A percentile compares a stretch with the other conserved stretches of the same genome.
phyloP scores from a whole-genome alignment of 257 asterid genomes.

The Solanum virginianum region DNA sequence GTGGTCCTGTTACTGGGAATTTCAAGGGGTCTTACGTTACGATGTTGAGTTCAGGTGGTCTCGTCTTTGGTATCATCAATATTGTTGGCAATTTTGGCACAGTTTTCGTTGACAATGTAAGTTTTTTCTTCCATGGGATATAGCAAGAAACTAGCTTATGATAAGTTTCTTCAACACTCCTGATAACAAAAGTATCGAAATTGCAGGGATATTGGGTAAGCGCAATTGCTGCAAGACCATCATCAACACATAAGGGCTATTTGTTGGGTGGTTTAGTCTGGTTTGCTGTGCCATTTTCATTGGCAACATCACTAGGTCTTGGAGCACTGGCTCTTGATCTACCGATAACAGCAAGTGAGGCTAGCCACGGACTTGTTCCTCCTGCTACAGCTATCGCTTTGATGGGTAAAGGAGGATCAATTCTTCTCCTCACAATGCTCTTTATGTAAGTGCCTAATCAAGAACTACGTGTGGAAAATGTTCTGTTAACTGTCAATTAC shows the following conservation, averaged over 20 bases:
- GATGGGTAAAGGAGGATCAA: slow-evolving; percentile 93
- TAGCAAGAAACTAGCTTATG: not conserved
- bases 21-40: slow-evolving; percentile 73
- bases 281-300: slow-evolving; percentile 94
- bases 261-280: slow-evolving; percentile 82
- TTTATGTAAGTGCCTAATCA: slow-evolving; percentile 49
- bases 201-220: slow-evolving; percentile 85
- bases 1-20: slow-evolving; percentile 78
- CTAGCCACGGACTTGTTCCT: slow-evolving; percentile 85
- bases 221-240: slow-evolving; percentile 94
- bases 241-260: slow-evolving; percentile 92
- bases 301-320: slow-evolving; percentile 84
- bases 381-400: slow-evolving; percentile 88
- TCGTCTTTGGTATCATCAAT: slow-evolving; percentile 84
- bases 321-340: slow-evolving; percentile 92
- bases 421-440: slow-evolving; percentile 87
- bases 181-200: not conserved
- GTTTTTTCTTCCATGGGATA: slow-evolving; percentile 1
- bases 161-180: not conserved
- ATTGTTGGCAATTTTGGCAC: slow-evolving; percentile 91
- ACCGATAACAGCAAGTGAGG: slow-evolving; percentile 74
- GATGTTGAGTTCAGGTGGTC: slow-evolving; percentile 87
- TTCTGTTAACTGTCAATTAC: not conserved
- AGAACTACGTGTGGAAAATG: not conserved
- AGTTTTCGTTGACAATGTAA: slow-evolving; percentile 81